A percentile compares a stretch with the other conserved stretches of the same genome.
Conservation (phyloP, 2,329 filamentous ascomycete species). For the Colletotrichum lindemuthianum region DNA sequence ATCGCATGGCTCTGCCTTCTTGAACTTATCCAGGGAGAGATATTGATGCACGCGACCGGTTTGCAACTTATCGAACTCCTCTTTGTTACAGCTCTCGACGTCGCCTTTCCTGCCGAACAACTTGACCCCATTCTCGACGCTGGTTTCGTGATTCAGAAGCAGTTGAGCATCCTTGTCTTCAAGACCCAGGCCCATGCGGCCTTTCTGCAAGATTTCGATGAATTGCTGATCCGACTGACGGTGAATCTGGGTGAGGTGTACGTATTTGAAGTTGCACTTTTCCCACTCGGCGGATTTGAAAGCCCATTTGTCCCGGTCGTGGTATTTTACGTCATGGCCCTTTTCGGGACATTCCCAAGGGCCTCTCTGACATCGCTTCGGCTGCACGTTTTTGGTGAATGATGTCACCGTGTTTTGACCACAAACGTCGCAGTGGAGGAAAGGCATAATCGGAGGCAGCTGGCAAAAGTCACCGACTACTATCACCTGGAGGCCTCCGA, state of each 20-base stretch:
- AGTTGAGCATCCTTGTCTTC: constrained; percentile 48
- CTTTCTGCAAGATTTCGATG: constrained; percentile 65
- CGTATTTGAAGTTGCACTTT: constrained; percentile 61
- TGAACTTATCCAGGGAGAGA: not conserved
- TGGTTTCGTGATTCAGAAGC: constrained; percentile 56
- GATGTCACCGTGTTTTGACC: not conserved
- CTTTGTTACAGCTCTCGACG: not conserved
- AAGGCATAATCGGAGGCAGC: constrained; percentile 3
- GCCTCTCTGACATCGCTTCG: not conserved
- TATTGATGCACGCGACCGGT: not conserved
- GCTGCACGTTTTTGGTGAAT: not conserved
- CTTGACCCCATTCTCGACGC: constrained; percentile 38
- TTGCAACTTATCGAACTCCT: not conserved
- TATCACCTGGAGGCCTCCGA: constrained; percentile 20
- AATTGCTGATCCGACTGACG: constrained; percentile 65
- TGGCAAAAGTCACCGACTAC: constrained; percentile 24
- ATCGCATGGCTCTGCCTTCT: no score
- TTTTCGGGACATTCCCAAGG: not conserved
- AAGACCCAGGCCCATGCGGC: constrained; percentile 57
- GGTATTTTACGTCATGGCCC: not conserved
- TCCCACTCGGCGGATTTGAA: constrained; percentile 67
- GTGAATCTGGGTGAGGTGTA: constrained; percentile 65
- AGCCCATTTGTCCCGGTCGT: constrained; percentile 67
- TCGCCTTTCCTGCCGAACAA: not conserved
- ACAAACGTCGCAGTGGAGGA: not conserved